These are phyloP conservation scores for Fusarium penzigii DNA, from an alignment of 2,329 filamentous ascomycete genomes.

Conservation along the genomic window DNA sequence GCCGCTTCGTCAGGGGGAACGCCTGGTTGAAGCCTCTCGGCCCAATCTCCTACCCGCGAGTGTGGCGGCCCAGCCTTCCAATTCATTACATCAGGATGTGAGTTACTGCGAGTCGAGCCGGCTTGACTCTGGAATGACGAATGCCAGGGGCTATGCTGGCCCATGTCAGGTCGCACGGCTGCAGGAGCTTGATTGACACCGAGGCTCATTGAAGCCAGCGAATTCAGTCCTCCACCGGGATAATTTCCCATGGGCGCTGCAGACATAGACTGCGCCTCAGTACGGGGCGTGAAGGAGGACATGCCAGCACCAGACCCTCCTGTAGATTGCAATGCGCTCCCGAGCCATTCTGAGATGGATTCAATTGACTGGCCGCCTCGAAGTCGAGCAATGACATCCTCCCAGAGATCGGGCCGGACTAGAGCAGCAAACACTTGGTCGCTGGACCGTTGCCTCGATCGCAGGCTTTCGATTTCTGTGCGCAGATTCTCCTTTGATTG, in stretches of 20 bases:
- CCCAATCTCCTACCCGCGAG: conserved; percentile 52
- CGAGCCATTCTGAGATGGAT: conserved; percentile 57
- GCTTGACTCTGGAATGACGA: conserved; percentile 49
- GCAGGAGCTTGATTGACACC: conserved; percentile 34
- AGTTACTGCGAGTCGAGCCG: conserved; percentile 47
- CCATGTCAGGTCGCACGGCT: conserved; percentile 39
- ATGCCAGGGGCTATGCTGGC: conserved; percentile 51
- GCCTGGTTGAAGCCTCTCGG: conserved; percentile 43
- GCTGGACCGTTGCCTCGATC: conserved; percentile 54
- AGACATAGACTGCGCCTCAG: conserved; percentile 19
- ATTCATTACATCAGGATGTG: conserved; percentile 48
- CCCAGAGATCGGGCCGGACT: conserved; percentile 50
- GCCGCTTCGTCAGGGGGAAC: conserved; percentile 33
- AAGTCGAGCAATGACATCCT: conserved; percentile 55
- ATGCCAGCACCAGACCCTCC: conserved; percentile 29
- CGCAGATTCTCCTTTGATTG: conserved; percentile 65
- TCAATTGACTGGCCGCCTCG: conserved; percentile 57
- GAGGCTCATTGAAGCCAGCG: conserved; percentile 35
- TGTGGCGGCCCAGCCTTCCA: conserved; percentile 46
- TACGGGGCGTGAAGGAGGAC: conserved; percentile 27
- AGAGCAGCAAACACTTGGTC: conserved; percentile 59
- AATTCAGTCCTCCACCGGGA: conserved; percentile 26
- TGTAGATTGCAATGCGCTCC: conserved; percentile 27
- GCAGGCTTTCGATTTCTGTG: conserved; percentile 59
- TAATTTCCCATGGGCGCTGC: conserved; percentile 27